Evolutionary conservation across 139 green algal genomes (phyloP).

Genomic region (Chloropicon primus): DNA sequence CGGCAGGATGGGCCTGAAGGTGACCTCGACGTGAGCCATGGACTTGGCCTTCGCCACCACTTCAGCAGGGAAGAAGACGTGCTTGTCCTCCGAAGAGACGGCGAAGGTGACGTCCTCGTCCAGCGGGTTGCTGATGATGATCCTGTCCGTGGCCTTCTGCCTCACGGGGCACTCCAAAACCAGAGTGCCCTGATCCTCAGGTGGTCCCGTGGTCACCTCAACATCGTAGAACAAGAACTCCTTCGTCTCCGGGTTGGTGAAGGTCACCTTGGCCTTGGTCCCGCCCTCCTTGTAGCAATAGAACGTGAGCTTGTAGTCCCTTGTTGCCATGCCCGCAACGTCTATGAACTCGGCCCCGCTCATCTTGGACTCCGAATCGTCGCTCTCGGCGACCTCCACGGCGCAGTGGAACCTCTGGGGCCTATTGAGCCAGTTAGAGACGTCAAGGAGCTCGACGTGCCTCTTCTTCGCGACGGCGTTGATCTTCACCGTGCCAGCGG

Average conservation of each 20-base stretch:
- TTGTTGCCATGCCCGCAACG: conserved; percentile 34
- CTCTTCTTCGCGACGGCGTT: conserved; percentile 33
- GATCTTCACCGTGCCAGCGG: conserved; percentile 25
- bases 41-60: conserved; percentile 22
- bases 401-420: conserved; percentile 51
- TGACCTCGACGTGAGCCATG: conserved; percentile 27
- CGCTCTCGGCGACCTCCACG: conserved; percentile 26
- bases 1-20: conserved; percentile 46
- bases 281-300: conserved; percentile 34
- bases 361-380: conserved; percentile 26
- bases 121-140: conserved; percentile 53
- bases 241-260: conserved; percentile 52
- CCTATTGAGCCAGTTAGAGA: conserved; percentile 59
- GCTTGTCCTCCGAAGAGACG: conserved; percentile 23
- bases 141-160: conserved; percentile 17
- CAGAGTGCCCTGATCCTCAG: conserved; percentile 25
- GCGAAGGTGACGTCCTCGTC: conserved; percentile 27
- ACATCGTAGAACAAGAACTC: conserved; percentile 63
- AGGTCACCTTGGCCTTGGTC: conserved; percentile 36
- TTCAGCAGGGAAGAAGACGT: conserved; percentile 20
- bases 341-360: conserved; percentile 42
- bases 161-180: conserved; percentile 48
- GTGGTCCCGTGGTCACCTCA: conserved; percentile 28
- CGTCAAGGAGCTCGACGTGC: conserved; percentile 38
- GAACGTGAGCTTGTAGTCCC: conserved; percentile 52